A percentile compares a stretch with the other conserved stretches of the same genome.
Conservation (phyloP, 768 basidiomycete genomes). For the Xanthoconium stramineum region DNA sequence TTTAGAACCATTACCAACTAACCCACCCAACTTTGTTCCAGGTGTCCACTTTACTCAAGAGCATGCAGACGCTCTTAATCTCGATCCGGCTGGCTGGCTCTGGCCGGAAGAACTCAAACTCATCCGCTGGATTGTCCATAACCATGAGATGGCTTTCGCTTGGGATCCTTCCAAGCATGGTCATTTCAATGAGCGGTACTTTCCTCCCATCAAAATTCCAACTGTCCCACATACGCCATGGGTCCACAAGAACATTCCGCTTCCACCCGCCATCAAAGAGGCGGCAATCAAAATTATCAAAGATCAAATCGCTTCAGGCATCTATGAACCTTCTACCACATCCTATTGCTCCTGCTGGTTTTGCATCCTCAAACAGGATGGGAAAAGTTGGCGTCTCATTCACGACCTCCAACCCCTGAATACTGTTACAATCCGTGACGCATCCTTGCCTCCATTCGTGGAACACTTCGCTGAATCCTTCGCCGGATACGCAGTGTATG, state of each 20-base stretch:
- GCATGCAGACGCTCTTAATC: too few relatives aligned
- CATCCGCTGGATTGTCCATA: too few relatives aligned
- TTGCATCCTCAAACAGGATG: conserved; percentile 1
- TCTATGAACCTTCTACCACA: conserved; percentile 36
- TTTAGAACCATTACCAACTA: too few relatives aligned
- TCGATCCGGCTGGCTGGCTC: too few relatives aligned
- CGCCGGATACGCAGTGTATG: neutral
- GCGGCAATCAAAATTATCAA: too few relatives aligned
- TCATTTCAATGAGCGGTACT: neutral
- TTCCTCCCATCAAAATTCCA: neutral
- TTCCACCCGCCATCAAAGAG: conserved; percentile 12
- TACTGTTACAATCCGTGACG: neutral
- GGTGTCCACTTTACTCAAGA: too few relatives aligned
- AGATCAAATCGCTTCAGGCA: conserved; percentile 36
- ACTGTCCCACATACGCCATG: neutral
- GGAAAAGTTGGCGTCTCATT: neutral
- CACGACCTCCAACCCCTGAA: too few relatives aligned
- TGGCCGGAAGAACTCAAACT: too few relatives aligned
- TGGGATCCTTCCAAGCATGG: neutral
- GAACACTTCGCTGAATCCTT: neutral
- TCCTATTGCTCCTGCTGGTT: too few relatives aligned
- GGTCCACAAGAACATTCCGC: neutral
- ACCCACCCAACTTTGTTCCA: too few relatives aligned
- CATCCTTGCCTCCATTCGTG: neutral
- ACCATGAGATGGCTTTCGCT: neutral